Evolutionary conservation across 2,329 filamentous ascomycete genomes (phyloP).

Genomic region (Immersiporthe knoxdaviesiana): DNA sequence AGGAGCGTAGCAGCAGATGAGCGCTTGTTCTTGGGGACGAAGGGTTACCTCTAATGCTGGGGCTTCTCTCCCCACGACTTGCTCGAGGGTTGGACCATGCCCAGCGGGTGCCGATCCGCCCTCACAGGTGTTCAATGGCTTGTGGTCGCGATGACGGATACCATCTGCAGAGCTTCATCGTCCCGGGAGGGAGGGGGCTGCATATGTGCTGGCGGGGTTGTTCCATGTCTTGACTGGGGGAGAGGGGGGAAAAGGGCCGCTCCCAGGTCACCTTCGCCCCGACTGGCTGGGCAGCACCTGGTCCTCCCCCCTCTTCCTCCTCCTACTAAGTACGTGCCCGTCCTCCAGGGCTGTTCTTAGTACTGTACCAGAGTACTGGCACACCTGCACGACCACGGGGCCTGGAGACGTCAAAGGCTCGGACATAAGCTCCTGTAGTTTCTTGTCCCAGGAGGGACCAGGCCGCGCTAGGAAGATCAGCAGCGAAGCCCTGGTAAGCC

Average conservation of each 20-base stretch:
- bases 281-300: conserved; percentile 22
- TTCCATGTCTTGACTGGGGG: conserved; percentile 24
- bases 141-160: neutral
- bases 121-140: neutral
- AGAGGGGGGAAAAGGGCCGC: neutral
- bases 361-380: neutral
- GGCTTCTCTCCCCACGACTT: neutral
- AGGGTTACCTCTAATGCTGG: neutral
- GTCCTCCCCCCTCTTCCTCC: neutral
- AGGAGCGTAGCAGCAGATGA: neutral
- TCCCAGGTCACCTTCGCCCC: conserved; percentile 19
- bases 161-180: conserved; percentile 18
- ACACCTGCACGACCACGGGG: neutral
- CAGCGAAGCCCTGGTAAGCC: neutral
- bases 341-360: neutral
- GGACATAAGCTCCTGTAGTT: neutral
- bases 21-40: neutral
- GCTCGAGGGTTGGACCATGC: neutral
- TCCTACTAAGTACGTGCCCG: too few species aligned
- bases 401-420: neutral
- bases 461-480: neutral
- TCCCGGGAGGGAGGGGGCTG: conserved; percentile 4
- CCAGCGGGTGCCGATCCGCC: neutral
- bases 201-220: conserved; percentile 28
- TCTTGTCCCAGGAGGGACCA: neutral